Base-by-base conservation (phyloP, 106 monocot species). In the Posidonia australis region DNA sequence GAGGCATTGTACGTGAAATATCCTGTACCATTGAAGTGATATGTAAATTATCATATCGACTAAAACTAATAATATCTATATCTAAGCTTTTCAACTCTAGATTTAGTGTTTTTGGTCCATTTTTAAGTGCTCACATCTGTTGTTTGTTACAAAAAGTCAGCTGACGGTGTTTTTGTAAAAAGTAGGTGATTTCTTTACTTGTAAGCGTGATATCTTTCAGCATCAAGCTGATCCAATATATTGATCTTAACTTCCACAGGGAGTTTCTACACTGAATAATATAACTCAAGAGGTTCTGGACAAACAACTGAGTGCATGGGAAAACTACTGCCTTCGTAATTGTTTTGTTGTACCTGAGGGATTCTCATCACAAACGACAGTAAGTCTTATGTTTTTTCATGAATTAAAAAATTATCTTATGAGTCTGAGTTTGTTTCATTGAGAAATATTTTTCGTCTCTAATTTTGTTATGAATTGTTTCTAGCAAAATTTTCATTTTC, bases 331-430 rank as follows among this genome's bases (percentile, higher is more conserved):
- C 61, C 73, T 85, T 59, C 58, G 44, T 20, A 72, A 79, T 66
- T 80, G 85, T 57, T 93, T 93, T 72, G 46, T 68, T 66, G 69
- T 93, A 54, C 92, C 92, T 5, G 80, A 93, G 60, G 85, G 78
- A 52, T 83, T 93, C 55, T 58, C 62, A 5, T 62, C 76, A 22
- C 76, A 70, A 45, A 75, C 72, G 75, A 28, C 24, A 71, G 92
- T 93, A 78, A 14, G 92, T 60, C 26, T 54, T 58, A 42, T 49
- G n/a, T 18, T 6, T 22, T 25, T 62, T 42, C 30, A 62, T 42
- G 13, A 55, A 55, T 31, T 29, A 29, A 55, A 55, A 31, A 30
- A 21, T 6, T 53, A n/a, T 0, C 6, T 17, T 53, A 7, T n/a
- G 14, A 6, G 10, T 53, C 52, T 53, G 20, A 6, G 10, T 58